Base-by-base conservation (phyloP, 1,284 basidiomycete genomes). In the Psilocybe mexicana region DNA sequence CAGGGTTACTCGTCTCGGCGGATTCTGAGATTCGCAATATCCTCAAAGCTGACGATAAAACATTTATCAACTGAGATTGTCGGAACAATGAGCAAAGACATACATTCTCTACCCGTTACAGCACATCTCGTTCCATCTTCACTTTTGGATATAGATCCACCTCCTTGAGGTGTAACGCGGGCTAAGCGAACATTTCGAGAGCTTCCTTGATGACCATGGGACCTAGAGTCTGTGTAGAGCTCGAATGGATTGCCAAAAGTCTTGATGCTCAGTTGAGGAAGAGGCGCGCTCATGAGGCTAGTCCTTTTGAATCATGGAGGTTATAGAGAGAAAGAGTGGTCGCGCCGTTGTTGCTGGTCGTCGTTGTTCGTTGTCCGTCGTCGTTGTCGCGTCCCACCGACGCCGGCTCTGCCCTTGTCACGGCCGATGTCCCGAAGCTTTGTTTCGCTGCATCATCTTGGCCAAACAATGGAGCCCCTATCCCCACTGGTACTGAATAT, bases 21-120 rank as follows among this genome's bases (percentile, higher is more conserved):
- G 78, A 76, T 44, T 82, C 80, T 0, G 76, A 80, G 54, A 89
- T 66, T 35, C 82, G 81, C 7, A 91, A 66, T 42, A 91, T 82
- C 58, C 87, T 84, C 51, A 92, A 73, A 35, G 86, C 89, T 92
- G 63, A 6, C 35, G n/a, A 40, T 3, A 12, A 24, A 4, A 8
- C 18, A 35, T 18, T 47, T 35, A 40, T 40, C 38, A 40, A 11
- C 18, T n/a, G 3, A 14, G 24, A 43, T 3, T 23, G 43, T 46
- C 50, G 38, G 6, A 48, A 45, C 58, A 40, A 33, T 40, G 38
- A 48, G 18, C 33, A 53, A 6, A 18, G 18, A 38, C 43, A 36
- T 25, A 76, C 89, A 87, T 75, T 90, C 89, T 69, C 82, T 84
- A 12, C 90, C 89, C 1, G 88, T 83, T 7, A 91, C 85, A 0